Conservation (phyloP, 768 basidiomycete genomes). For the Lepiota brunneoincarnata region DNA sequence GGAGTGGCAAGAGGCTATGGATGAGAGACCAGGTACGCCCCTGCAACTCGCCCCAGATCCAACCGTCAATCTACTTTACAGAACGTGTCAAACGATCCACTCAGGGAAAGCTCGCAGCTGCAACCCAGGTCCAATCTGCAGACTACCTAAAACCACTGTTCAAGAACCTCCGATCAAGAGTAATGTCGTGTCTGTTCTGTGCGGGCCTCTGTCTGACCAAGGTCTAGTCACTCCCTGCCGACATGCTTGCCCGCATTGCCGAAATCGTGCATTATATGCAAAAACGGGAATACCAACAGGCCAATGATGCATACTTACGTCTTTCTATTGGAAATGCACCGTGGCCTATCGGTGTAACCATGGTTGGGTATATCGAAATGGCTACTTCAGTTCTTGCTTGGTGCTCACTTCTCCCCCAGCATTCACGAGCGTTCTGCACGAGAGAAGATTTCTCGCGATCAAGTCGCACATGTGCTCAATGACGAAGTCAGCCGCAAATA, state of each 20-base stretch:
- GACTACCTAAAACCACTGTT: slow-evolving; percentile 97
- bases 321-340: slow-evolving; percentile 98
- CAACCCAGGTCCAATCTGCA: slow-evolving; percentile 92
- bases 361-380: slow-evolving; percentile 81
- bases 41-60: neutral
- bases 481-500: slow-evolving; percentile 99
- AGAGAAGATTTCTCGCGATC: slow-evolving; percentile 96
- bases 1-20: slow-evolving; percentile 97
- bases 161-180: slow-evolving; percentile 84
- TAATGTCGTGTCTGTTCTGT: slow-evolving; percentile 34
- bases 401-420: slow-evolving; percentile 35
- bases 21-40: slow-evolving; percentile 79
- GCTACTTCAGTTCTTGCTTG: neutral
- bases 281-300: slow-evolving; percentile 88
- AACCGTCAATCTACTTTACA: slow-evolving; percentile 23
- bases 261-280: slow-evolving; percentile 99
- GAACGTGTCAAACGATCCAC: slow-evolving; percentile 85
- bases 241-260: slow-evolving; percentile 82
- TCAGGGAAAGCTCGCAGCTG: slow-evolving; percentile 92
- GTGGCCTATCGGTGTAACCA: slow-evolving; percentile 99
- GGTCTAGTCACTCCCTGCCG: slow-evolving; percentile 67
- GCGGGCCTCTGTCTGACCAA: neutral
- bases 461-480: slow-evolving; percentile 97
- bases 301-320: slow-evolving; percentile 96
- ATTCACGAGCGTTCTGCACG: slow-evolving; percentile 98